These are phyloP conservation scores for Inga laurina DNA, from an alignment of 306 rosid genomes.

Conservation along the genomic window DNA sequence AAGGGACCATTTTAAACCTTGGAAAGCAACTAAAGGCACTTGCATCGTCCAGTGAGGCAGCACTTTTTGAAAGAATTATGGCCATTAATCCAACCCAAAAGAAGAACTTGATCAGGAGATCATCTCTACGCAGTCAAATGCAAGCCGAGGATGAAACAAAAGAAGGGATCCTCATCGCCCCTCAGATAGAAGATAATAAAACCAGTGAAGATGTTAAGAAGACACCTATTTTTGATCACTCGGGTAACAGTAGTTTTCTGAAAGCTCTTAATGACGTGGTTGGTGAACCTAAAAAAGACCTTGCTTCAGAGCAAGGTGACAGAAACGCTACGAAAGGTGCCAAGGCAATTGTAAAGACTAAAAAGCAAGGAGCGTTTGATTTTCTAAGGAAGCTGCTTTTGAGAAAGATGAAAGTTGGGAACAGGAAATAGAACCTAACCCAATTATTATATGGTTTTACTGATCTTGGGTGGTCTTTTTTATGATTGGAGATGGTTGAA, in stretches of 20 bases:
- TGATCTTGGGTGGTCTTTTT: constrained; percentile 24
- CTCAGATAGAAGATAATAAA: constrained; percentile 33
- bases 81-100: constrained; percentile 36
- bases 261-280: constrained; percentile 26
- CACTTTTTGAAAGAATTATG: constrained; percentile 42
- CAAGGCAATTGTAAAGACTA: constrained; percentile 50
- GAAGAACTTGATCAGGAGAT: constrained; percentile 52
- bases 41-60: constrained; percentile 63
- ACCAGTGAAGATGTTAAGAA: constrained; percentile 30
- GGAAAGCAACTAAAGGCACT: constrained; percentile 64
- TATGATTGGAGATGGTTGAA: constrained; percentile 28
- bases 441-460: constrained; percentile 2
- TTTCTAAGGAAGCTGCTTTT: constrained; percentile 62
- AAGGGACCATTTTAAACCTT: constrained; percentile 49
- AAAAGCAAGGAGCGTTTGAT: constrained; percentile 58
- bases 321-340: constrained; percentile 34
- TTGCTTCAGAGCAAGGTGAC: constrained; percentile 36
- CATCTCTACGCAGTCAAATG: constrained; percentile 63
- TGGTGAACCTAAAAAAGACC: constrained; percentile 25
- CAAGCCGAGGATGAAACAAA: constrained; percentile 61
- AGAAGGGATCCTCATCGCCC: constrained; percentile 23
- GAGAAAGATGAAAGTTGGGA: constrained; percentile 54
- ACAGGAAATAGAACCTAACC: constrained; percentile 30
- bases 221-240: constrained; percentile 31
- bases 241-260: constrained; percentile 33